These are phyloP conservation scores for Didymella pomorum DNA, from an alignment of 2,329 filamentous ascomycete species.

Conservation along the genomic window DNA sequence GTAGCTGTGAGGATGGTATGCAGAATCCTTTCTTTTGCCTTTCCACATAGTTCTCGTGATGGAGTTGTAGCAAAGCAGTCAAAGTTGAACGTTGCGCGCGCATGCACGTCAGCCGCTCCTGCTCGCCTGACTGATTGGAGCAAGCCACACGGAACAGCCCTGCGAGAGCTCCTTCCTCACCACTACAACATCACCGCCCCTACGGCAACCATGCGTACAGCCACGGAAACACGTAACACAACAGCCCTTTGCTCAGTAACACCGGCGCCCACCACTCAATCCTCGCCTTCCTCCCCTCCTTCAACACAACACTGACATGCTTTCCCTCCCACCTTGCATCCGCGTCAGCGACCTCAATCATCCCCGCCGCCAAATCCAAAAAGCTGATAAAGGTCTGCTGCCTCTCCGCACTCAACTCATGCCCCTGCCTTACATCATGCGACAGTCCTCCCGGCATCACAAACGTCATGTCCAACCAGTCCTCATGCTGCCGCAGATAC, in stretches of 20 bases:
- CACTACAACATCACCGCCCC: constrained; percentile 1
- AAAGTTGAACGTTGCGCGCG: neutral
- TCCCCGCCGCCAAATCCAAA: constrained; percentile 57
- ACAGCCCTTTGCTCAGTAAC: constrained; percentile 10
- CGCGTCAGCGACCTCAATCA: constrained; percentile 57
- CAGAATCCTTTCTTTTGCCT: too few species aligned
- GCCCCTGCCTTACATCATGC: constrained; percentile 51
- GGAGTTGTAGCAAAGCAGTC: too few species aligned
- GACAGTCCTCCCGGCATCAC: constrained; percentile 56
- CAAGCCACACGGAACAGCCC: too few species aligned
- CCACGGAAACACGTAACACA: constrained; percentile 14
- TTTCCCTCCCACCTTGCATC: constrained; percentile 11
- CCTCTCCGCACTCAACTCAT: constrained; percentile 51
- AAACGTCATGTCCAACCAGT: constrained; percentile 53
- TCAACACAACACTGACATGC: constrained; percentile 22
- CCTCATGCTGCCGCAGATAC: constrained; percentile 48
- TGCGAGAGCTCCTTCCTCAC: too few species aligned
- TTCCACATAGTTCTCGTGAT: too few species aligned
- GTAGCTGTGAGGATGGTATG: too few species aligned
- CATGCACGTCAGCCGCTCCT: too few species aligned
- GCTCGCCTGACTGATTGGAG: too few species aligned
- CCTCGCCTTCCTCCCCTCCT: constrained; percentile 11
- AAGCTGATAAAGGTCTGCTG: constrained; percentile 54
- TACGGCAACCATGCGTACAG: constrained; percentile 7
- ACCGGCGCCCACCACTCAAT: constrained; percentile 17